A percentile compares a stretch with the other conserved stretches of the same genome.
These are phyloP conservation scores for Lobosporangium transversale DNA, from an alignment of 192 early-diverging fungal species.

Conservation along the genomic window DNA sequence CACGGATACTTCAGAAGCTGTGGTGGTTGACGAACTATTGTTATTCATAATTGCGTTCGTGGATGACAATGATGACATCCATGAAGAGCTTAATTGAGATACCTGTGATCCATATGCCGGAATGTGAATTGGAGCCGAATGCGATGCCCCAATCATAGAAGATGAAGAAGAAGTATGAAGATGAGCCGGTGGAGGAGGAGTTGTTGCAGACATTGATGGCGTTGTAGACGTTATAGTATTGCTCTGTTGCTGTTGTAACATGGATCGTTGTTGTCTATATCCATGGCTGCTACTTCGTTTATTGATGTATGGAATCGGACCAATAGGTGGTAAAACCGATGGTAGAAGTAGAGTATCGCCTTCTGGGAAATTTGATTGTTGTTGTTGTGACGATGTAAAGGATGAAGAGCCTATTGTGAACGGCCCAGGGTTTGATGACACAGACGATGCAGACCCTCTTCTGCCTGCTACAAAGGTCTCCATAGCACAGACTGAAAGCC, in stretches of 20 bases:
- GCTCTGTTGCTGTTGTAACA: background rate
- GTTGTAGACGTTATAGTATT: background rate
- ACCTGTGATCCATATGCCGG: background rate
- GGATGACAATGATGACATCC: background rate
- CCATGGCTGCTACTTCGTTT: slow-evolving; percentile 46
- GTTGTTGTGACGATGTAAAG: background rate
- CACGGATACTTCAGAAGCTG: slow-evolving; percentile 15
- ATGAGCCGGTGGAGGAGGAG: background rate
- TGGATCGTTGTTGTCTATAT: slow-evolving; percentile 22
- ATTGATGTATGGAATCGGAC: slow-evolving; percentile 21
- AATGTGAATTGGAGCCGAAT: background rate
- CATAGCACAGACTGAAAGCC: slow-evolving; percentile 23
- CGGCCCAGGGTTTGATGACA: slow-evolving; percentile 30
- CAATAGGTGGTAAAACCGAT: slow-evolving; percentile 5
- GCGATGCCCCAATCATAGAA: background rate
- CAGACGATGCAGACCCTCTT: slow-evolving; percentile 42
- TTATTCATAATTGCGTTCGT: background rate
- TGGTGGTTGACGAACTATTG: background rate
- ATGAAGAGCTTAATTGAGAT: background rate
- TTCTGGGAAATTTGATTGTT: background rate
- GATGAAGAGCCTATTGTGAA: background rate
- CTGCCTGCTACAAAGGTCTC: slow-evolving; percentile 46
- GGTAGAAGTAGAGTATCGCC: background rate
- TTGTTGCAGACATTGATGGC: background rate
- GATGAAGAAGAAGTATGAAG: too few relatives aligned